Percentiles rank a stretch among this genome's conserved stretches.
phyloP scores from a whole-genome alignment of 257 asterid species.

The Lycium ferocissimum region DNA sequence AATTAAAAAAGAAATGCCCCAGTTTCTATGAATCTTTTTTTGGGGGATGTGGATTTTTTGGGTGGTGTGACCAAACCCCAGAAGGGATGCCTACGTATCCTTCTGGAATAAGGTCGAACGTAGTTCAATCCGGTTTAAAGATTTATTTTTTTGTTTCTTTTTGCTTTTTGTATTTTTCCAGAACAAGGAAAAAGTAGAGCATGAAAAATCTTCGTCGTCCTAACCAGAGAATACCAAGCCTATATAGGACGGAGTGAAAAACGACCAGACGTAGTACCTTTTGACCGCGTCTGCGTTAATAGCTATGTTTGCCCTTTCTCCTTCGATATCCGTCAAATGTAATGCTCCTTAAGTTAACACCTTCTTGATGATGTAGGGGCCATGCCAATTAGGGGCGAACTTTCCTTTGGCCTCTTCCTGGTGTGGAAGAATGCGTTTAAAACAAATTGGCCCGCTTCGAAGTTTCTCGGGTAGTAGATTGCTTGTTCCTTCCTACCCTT shows the following conservation, averaged over 20 bases:
- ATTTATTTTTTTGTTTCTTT: neutral
- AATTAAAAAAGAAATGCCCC: neutral
- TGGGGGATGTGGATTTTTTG: neutral
- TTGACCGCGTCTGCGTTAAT: neutral
- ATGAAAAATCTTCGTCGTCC: neutral
- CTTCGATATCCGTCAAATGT: neutral
- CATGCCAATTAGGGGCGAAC: neutral
- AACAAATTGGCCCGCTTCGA: neutral
- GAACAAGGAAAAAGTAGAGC: too few relatives aligned
- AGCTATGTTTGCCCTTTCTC: neutral
- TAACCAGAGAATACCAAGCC: neutral
- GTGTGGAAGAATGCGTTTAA: neutral
- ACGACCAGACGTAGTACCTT: neutral
- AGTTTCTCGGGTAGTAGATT: neutral
- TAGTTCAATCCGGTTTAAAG: neutral
- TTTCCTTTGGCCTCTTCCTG: neutral
- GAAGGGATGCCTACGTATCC: neutral
- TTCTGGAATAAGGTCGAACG: neutral
- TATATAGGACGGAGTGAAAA: too few relatives aligned
- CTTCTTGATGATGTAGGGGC: neutral
- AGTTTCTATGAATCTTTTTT: neutral
- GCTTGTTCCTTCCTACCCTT: too few relatives aligned
- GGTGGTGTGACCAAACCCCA: neutral
- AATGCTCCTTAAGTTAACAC: neutral
- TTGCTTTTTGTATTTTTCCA: too few relatives aligned